Base-by-base conservation (phyloP, 345 rosid species). In the Rhodamnia rubescens region DNA sequence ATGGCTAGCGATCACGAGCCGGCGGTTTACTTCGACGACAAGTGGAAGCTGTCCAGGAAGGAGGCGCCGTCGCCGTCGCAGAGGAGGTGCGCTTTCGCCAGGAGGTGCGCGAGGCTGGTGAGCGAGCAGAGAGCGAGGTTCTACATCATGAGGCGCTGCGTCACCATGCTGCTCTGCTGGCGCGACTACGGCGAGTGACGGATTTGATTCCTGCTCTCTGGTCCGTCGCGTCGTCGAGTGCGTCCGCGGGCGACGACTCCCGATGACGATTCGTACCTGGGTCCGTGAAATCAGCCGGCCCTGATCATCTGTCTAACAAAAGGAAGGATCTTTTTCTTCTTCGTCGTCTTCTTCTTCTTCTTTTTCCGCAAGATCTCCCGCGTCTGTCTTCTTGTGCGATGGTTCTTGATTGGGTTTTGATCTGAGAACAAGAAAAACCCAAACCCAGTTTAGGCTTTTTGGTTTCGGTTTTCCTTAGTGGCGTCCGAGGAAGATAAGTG, bases 31-130 rank as follows among this genome's bases (percentile, higher is more conserved):
- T 58, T 92, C 2, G 92, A 90, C 44, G 95, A 93, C 85, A 91
- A 91, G 78, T 92, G 95, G 95, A 92, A 86, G 84, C 86, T 92
- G 3, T 88, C 95, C 1, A 91, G 90, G 91, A 93, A 90, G 85
- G 95, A 93, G 47, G 14, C 32, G 40, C 18, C 4, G 74, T 27
- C 74, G 74, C 57, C 40, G 69, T 24, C 44, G 52, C 86, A 82
- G 53, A 49, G 59, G 42, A 83, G 83, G 74, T 86, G 87, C 61
- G 82, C 90, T 21, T 90, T 91, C 82, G 59, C 90, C 40, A 84
- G 89, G 58, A 90, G 89, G 83, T 91, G 93, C 57, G 90, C 90
- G 4, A 90, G 86, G 47, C 81, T 91, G 87, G 91, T 88, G 54
- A 89, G 87, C 56, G 88, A 91, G 52, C 93, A 90, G 57, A 87